Evolutionary conservation across 495 filamentous ascomycete species (phyloP).

Genomic region (Ramalina intermedia): DNA sequence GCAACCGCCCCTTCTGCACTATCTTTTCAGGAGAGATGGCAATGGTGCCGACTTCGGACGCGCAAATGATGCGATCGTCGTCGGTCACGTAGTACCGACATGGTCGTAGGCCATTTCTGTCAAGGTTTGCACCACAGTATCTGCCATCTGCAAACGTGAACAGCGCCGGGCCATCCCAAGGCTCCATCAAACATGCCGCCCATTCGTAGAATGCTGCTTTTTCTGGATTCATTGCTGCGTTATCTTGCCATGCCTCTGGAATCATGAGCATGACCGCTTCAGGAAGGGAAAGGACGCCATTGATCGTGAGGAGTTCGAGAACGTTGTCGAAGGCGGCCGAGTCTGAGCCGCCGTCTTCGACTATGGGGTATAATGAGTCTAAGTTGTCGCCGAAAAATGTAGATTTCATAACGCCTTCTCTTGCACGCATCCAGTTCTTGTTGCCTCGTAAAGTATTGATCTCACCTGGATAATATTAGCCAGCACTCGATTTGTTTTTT

Average conservation of each 20-base stretch:
- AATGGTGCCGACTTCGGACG: constrained; percentile 94
- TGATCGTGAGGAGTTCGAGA: constrained; percentile 86
- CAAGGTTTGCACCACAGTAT: constrained; percentile 97
- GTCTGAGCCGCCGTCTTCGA: constrained; percentile 95
- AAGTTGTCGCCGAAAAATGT: constrained; percentile 88
- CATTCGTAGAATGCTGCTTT: constrained; percentile 99
- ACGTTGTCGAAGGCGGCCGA: constrained; percentile 99
- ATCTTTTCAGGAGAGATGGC: constrained; percentile 79
- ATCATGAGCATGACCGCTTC: constrained; percentile 99
- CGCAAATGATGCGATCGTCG: constrained; percentile 96
- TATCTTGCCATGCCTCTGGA: constrained; percentile 97
- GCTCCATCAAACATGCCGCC: constrained; percentile 99
- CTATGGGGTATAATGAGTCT: constrained; percentile 81
- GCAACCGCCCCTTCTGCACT: constrained; percentile 86
- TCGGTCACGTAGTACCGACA: constrained; percentile 98
- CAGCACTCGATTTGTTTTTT: background rate
- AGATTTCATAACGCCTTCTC: constrained; percentile 91
- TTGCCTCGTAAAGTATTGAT: constrained; percentile 98
- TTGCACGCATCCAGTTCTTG: constrained; percentile 99
- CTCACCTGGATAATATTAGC: constrained; percentile 46
- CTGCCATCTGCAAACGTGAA: constrained; percentile 97
- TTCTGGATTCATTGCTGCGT: constrained; percentile 77
- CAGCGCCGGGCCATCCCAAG: constrained; percentile 94
- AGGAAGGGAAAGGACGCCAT: constrained; percentile 89
- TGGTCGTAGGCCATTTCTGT: constrained; percentile 90